phyloP scores from a whole-genome alignment of 2,329 filamentous ascomycete genomes.

The Fusarium sp. region DNA sequence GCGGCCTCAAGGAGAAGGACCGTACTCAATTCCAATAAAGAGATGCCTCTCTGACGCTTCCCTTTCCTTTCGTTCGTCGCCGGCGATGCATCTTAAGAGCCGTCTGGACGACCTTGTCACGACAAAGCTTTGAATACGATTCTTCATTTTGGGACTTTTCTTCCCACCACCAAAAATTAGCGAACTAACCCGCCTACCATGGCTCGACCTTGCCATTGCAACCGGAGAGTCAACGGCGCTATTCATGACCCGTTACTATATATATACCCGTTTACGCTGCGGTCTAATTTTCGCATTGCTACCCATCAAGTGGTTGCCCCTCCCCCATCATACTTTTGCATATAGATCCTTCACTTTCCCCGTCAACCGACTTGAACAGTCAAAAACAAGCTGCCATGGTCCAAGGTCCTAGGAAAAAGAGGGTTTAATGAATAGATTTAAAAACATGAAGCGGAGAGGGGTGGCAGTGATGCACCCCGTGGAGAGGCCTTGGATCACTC shows the following conservation, averaged over 20 bases:
- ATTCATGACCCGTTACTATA: conserved; percentile 45
- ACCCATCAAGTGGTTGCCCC: conserved; percentile 37
- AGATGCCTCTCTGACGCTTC: conserved; percentile 15
- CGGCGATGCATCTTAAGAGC: conserved; percentile 39
- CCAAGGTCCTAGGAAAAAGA: conserved; percentile 29
- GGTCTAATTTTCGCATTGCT: conserved; percentile 44
- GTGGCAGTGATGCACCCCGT: conserved; percentile 26
- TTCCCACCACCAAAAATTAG: conserved; percentile 24
- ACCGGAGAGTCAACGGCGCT: conserved; percentile 32
- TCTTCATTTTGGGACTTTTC: conserved; percentile 17
- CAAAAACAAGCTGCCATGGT: conserved; percentile 32
- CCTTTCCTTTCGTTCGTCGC: conserved; percentile 34
- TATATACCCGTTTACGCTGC: conserved; percentile 47
- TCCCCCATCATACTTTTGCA: conserved; percentile 28
- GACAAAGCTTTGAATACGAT: conserved; percentile 37
- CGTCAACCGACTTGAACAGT: conserved; percentile 17
- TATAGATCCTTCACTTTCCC: conserved; percentile 1
- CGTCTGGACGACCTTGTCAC: conserved; percentile 42
- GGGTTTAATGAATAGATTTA: conserved; percentile 9
- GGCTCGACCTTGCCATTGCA: conserved; percentile 31
- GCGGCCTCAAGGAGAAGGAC: conserved; percentile 92
- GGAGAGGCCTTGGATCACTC: conserved; percentile 40
- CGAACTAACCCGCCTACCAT: conserved; percentile 33
- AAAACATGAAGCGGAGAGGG: conserved; percentile 20
- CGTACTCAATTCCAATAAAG: conserved; percentile 51